These are phyloP conservation scores for Hamigera avellanea DNA, from an alignment of 495 filamentous ascomycete genomes.

Conservation along the genomic window DNA sequence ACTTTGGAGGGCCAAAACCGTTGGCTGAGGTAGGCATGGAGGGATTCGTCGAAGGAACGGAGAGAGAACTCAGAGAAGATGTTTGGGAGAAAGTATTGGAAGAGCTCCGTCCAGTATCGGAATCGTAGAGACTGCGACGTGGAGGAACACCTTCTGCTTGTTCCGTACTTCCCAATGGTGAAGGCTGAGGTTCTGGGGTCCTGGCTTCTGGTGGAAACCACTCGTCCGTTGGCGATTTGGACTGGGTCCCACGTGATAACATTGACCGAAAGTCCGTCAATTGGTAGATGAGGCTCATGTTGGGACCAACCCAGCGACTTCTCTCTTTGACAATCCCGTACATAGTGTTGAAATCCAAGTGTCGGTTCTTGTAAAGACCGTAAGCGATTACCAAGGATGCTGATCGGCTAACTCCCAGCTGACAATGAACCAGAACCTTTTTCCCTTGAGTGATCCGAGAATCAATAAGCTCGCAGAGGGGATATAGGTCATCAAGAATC, in stretches of 20 bases:
- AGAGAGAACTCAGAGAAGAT: slow-evolving; percentile 16
- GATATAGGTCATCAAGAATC: slow-evolving; percentile 74
- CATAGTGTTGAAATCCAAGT: slow-evolving; percentile 80
- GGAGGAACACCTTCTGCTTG: too few relatives aligned
- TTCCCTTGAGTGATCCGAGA: slow-evolving; percentile 67
- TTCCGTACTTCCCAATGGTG: background rate
- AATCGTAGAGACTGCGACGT: background rate
- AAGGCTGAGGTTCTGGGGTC: slow-evolving; percentile 24
- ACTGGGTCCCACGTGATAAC: slow-evolving; percentile 32
- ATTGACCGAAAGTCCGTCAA: slow-evolving; percentile 68
- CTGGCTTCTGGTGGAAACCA: slow-evolving; percentile 21
- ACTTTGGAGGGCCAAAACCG: slow-evolving; percentile 14
- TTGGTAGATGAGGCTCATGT: slow-evolving; percentile 97
- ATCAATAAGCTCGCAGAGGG: slow-evolving; percentile 80
- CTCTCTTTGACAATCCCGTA: slow-evolving; percentile 82
- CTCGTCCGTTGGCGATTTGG: slow-evolving; percentile 22
- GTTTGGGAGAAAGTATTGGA: slow-evolving; percentile 15
- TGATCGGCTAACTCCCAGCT: slow-evolving; percentile 89
- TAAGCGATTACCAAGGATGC: slow-evolving; percentile 97
- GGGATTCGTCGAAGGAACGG: slow-evolving; percentile 16
- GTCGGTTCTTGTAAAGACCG: slow-evolving; percentile 82
- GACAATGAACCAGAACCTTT: slow-evolving; percentile 85
- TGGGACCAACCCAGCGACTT: slow-evolving; percentile 93
- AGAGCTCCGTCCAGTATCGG: slow-evolving; percentile 8
- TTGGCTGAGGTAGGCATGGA: slow-evolving; percentile 19